Percentiles rank a stretch among this genome's conserved stretches.
These are phyloP conservation scores for Backusella westeae DNA, from an alignment of 192 early-diverging fungal genomes.

Conservation along the genomic window DNA sequence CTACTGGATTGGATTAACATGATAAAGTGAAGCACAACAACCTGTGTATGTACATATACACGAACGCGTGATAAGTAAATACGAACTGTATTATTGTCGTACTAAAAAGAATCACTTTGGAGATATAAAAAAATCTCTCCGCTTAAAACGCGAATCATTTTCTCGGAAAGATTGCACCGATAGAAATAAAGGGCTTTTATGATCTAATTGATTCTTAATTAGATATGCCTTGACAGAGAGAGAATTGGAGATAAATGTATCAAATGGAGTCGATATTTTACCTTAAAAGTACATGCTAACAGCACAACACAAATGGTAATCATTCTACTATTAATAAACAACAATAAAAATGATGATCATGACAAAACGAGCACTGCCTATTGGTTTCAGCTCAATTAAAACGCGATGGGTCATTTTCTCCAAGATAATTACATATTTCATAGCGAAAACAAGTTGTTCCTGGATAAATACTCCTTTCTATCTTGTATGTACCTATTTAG, in stretches of 20 bases:
- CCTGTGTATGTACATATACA: not conserved
- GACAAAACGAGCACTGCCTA: not conserved
- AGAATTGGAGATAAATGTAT: not conserved
- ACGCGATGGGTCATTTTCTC: not conserved
- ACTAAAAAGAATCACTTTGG: not conserved
- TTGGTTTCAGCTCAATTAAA: not conserved
- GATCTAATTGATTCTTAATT: not conserved
- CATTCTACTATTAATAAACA: not conserved
- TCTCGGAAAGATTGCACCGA: not conserved
- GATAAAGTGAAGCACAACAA: not conserved
- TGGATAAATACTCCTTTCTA: not conserved
- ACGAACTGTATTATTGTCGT: not conserved
- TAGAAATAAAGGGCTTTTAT: not conserved
- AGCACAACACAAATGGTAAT: not conserved
- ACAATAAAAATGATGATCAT: not conserved
- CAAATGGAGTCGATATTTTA: not conserved
- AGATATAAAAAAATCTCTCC: not conserved
- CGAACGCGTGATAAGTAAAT: not conserved
- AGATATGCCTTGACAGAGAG: not conserved
- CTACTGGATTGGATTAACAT: not conserved
- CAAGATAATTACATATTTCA: not conserved
- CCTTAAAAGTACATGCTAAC: not conserved
- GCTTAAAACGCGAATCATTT: conserved; percentile 4
- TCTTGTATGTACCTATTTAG: not conserved
- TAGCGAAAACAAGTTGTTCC: not conserved